Conservation (phyloP, 306 rosid genomes). For the Luffa aegyptiaca region DNA sequence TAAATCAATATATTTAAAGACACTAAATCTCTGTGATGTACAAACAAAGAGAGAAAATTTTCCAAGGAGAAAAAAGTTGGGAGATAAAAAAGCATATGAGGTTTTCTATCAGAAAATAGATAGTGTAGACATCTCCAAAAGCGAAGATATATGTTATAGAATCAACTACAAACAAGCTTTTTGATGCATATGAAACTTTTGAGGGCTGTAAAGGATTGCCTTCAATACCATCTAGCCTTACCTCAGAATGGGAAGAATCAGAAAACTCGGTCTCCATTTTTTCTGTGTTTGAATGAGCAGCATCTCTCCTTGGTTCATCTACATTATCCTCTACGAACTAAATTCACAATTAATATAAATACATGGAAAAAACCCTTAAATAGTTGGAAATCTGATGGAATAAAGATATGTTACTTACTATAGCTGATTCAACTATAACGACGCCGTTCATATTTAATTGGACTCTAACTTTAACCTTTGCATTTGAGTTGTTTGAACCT, state of each 20-base stretch:
- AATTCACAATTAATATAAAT: constrained; percentile 16
- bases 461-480: constrained; percentile 70
- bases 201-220: constrained; percentile 20
- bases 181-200: constrained; percentile 42
- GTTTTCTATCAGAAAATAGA: not conserved
- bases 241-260: constrained; percentile 32
- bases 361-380: constrained; percentile 8
- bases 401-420: constrained; percentile 40
- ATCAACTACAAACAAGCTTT: constrained; percentile 24
- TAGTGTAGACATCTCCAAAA: not conserved
- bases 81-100: not conserved
- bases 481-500: constrained; percentile 39
- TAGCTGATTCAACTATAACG: constrained; percentile 67
- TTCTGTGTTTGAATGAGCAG: constrained; percentile 31
- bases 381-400: constrained; percentile 8
- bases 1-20: not conserved
- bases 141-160: not conserved
- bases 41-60: not conserved
- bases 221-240: constrained; percentile 43
- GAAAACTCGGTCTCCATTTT: constrained; percentile 48
- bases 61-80: not conserved
- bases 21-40: not conserved
- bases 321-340: constrained; percentile 63
- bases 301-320: constrained; percentile 17
- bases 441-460: constrained; percentile 73